phyloP scores from a whole-genome alignment of 2,329 filamentous ascomycete species.

The Dothidotthia symphoricarpi region DNA sequence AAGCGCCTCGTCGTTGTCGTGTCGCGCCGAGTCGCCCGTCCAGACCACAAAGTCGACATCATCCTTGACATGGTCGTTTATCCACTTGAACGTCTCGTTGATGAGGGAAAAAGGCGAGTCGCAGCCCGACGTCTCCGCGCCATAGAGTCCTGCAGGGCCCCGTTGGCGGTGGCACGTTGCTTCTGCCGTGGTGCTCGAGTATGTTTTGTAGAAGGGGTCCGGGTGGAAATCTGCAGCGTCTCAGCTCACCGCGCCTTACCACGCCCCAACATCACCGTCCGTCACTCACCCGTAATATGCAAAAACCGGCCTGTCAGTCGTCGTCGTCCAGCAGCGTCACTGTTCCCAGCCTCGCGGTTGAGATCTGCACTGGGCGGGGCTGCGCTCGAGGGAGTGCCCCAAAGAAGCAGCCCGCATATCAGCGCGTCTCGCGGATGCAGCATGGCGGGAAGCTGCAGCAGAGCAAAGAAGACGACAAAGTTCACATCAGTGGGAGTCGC shows the following conservation, averaged over 20 bases:
- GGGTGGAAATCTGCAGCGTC: constrained; percentile 75
- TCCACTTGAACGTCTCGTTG: constrained; percentile 89
- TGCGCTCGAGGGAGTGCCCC: constrained; percentile 21
- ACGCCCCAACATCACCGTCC: constrained; percentile 2
- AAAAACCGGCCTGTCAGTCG: constrained; percentile 67
- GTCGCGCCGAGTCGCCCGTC: constrained; percentile 87
- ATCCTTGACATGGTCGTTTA: constrained; percentile 72
- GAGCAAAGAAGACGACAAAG: not conserved
- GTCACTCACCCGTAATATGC: constrained; percentile 75
- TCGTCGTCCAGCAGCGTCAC: constrained; percentile 19
- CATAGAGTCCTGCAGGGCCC: constrained; percentile 76
- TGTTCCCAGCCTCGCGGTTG: constrained; percentile 6
- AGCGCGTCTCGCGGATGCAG: constrained; percentile 24
- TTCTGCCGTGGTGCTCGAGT: constrained; percentile 67
- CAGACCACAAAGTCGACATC: constrained; percentile 86
- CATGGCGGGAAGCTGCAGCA: constrained; percentile 16
- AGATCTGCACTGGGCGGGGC: constrained; percentile 25
- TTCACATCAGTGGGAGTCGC: not conserved
- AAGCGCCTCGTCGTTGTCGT: constrained; percentile 80
- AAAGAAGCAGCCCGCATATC: constrained; percentile 29
- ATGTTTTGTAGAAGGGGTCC: constrained; percentile 79
- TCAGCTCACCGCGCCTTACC: constrained; percentile 6
- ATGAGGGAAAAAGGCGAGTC: constrained; percentile 78
- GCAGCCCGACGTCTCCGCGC: constrained; percentile 83
- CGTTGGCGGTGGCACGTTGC: constrained; percentile 75